phyloP scores from a whole-genome alignment of 768 basidiomycete species.

The Boletus tylopilopsis region DNA sequence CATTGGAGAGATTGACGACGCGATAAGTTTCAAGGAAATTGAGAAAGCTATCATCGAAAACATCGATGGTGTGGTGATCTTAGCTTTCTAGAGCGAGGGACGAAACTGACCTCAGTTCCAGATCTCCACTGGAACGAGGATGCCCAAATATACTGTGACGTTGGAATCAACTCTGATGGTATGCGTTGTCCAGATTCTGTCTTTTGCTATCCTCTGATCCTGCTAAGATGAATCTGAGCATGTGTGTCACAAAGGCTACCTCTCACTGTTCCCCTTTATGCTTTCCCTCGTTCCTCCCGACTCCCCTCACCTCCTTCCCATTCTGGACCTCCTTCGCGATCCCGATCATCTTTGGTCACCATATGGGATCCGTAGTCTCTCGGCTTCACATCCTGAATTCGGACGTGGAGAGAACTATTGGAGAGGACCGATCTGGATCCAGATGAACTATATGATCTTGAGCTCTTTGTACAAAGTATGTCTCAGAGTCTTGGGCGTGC shows the following conservation, averaged over 20 bases:
- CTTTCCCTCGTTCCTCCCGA: constrained; percentile 72
- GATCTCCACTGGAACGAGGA: constrained; percentile 94
- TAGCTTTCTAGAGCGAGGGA: background rate
- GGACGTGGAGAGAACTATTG: constrained; percentile 96
- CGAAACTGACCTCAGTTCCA: constrained; percentile 25
- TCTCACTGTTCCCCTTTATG: constrained; percentile 92
- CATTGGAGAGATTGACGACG: constrained; percentile 83
- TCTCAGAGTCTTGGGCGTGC: background rate
- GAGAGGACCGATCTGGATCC: constrained; percentile 96
- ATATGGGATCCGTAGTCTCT: constrained; percentile 85
- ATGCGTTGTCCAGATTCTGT: constrained; percentile 8
- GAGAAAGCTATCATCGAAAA: constrained; percentile 81
- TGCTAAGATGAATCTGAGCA: constrained; percentile 82
- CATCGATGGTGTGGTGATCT: constrained; percentile 62
- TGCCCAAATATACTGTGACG: constrained; percentile 91
- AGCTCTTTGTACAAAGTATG: constrained; percentile 72
- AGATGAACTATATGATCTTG: constrained; percentile 93
- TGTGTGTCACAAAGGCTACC: constrained; percentile 88
- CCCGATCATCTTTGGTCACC: constrained; percentile 89
- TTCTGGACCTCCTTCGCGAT: constrained; percentile 75
- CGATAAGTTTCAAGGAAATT: constrained; percentile 67
- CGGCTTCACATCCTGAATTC: constrained; percentile 84
- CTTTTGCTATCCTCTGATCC: background rate
- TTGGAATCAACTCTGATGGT: constrained; percentile 83
- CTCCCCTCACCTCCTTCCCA: constrained; percentile 77